Base-by-base conservation (phyloP, 1,139 yeast genomes). In the Pichia inconspicua region DNA sequence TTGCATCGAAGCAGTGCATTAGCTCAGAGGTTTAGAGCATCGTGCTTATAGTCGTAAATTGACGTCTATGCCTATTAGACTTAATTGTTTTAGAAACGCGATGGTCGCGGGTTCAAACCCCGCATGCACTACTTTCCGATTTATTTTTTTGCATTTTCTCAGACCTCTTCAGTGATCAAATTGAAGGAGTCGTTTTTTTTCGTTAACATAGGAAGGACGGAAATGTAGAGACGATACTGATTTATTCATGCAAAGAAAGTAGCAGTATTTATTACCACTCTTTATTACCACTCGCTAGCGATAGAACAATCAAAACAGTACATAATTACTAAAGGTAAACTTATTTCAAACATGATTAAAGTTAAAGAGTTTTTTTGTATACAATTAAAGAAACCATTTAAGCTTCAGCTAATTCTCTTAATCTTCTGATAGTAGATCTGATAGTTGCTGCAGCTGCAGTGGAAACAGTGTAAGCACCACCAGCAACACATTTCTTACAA, bases 371-470 rank as follows among this genome's bases (percentile, higher is more conserved):
- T 44, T 42, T 41, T 45, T 40, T 34, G 19, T 34, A 34, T 34
- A 34, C 37, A 34, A 34, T 22, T 34, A 34, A 34, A 34, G 22
- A 34, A 15, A 14, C 19, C 22, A 34, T 59, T 82, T 89, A 94
- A 72, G 96, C 98, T 80, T 94, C 98, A 78, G 95, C 97, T 82
- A 94, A 75, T 73, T 94, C 99, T 84, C 99, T 89, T 79, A 94
- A 87, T 85, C 99, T 96, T 83, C 98, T 92, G 80, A 94, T 92
- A 75, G 98, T 92, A 62, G 98, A 90, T 85, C 99, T 90, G 75
- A 90, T 97, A 67, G 98, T 94, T 75, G 97, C 96, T 71, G 98
- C 99, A 73, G 98, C 97, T 71, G 97, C 94, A 67, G 97, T 90
- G 70, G 95, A 84, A 63, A 92, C 92, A 68, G 97, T 82, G 92